phyloP scores from a whole-genome alignment of 768 basidiomycete genomes.

The Favolaschia claudopus region DNA sequence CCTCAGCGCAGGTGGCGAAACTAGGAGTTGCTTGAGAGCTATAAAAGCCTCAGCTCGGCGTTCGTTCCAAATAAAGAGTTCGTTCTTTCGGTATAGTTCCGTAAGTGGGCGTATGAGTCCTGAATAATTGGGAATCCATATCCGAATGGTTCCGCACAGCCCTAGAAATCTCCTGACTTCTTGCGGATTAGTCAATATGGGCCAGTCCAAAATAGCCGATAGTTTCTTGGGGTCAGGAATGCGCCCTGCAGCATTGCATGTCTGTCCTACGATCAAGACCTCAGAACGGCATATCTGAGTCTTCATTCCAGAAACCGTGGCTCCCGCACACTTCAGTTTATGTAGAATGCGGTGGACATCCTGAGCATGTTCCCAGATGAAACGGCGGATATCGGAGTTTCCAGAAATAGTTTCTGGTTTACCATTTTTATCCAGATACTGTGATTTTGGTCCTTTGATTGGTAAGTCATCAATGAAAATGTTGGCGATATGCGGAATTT shows the following conservation, averaged over 20 bases:
- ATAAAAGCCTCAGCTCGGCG: constrained; percentile 31
- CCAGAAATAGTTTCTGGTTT: constrained; percentile 20
- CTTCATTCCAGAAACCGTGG: constrained; percentile 44
- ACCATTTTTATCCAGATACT: constrained; percentile 31
- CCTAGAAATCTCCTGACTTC: no score
- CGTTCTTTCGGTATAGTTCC: constrained; percentile 1
- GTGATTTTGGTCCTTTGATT: constrained; percentile 33
- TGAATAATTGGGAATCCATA: no score
- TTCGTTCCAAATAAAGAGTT: constrained; percentile 38
- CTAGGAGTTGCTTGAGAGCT: constrained; percentile 10
- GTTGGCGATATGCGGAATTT: constrained; percentile 36
- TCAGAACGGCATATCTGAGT: constrained; percentile 29
- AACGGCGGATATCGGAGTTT: constrained; percentile 33
- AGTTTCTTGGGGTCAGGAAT: no score
- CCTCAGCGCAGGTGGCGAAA: constrained; percentile 29
- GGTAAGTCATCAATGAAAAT: constrained; percentile 42
- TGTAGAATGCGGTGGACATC: constrained; percentile 40
- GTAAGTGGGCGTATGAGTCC: no score
- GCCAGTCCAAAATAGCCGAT: no score
- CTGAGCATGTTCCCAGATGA: constrained; percentile 45
- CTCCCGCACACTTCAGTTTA: constrained; percentile 34
- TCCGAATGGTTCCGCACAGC: no score
- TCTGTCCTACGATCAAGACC: constrained; percentile 29
- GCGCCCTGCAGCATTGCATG: no score
- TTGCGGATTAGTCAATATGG: no score